phyloP scores from a whole-genome alignment of 2,329 filamentous ascomycete genomes.

The Aureobasidium mangrovei region DNA sequence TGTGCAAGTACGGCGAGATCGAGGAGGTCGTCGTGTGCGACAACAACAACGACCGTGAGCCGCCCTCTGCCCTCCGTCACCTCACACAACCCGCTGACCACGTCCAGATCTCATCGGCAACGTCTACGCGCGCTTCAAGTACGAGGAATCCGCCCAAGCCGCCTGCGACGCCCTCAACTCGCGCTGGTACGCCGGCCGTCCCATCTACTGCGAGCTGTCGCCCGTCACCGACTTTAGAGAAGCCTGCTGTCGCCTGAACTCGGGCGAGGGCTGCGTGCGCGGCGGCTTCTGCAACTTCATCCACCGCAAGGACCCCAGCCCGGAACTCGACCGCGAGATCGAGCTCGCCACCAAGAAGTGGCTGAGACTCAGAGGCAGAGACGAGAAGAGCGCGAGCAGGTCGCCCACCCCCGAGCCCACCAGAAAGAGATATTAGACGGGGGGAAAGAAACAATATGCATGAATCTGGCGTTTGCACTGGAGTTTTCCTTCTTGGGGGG shows the following conservation, averaged over 20 bases:
- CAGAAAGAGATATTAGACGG: slow-evolving; percentile 39
- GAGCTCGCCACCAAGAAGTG: slow-evolving; percentile 92
- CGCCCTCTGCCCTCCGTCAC: not conserved
- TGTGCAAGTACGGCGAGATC: slow-evolving; percentile 96
- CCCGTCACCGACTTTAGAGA: slow-evolving; percentile 98
- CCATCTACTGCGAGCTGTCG: slow-evolving; percentile 95
- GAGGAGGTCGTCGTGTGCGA: slow-evolving; percentile 98
- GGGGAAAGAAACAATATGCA: not conserved
- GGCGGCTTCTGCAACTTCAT: slow-evolving; percentile 99
- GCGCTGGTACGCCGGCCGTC: slow-evolving; percentile 92
- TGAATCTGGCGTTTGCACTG: not conserved
- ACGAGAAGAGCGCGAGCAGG: slow-evolving; percentile 70
- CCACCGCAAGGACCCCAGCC: slow-evolving; percentile 85
- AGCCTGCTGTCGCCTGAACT: slow-evolving; percentile 91
- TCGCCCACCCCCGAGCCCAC: slow-evolving; percentile 82
- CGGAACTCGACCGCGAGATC: slow-evolving; percentile 82
- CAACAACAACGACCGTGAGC: slow-evolving; percentile 94
- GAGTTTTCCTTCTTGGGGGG: not conserved
- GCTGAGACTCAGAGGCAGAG: slow-evolving; percentile 74
- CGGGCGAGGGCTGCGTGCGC: slow-evolving; percentile 87
- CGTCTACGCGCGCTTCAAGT: slow-evolving; percentile 99
- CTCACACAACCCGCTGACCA: not conserved
- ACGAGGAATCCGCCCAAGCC: slow-evolving; percentile 89
- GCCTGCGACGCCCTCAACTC: slow-evolving; percentile 91
- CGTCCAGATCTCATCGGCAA: slow-evolving; percentile 82